A percentile compares a stretch with the other conserved stretches of the same genome.
Evolutionary conservation across 2,329 filamentous ascomycete genomes (phyloP).

Genomic region (Aaosphaeria arxii): DNA sequence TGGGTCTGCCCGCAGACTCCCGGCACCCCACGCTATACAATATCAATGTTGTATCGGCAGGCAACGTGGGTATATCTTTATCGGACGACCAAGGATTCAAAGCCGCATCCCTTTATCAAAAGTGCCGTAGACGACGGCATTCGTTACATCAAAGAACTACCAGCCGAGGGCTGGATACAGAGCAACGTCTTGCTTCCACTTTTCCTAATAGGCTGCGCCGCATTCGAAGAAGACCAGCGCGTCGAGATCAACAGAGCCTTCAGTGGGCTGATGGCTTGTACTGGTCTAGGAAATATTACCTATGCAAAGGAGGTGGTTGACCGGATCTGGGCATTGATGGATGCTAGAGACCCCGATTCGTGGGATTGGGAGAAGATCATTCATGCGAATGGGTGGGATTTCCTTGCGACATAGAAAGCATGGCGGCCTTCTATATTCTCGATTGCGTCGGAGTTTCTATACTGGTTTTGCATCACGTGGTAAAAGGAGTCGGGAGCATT

Average conservation of each 20-base stretch:
- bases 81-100: slow-evolving; percentile 58
- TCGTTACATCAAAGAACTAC: slow-evolving; percentile 53
- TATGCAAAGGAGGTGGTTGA: slow-evolving; percentile 56
- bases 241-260: slow-evolving; percentile 55
- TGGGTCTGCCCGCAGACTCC: slow-evolving; percentile 65
- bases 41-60: slow-evolving; percentile 60
- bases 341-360: slow-evolving; percentile 52
- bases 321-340: slow-evolving; percentile 60
- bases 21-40: slow-evolving; percentile 52
- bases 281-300: slow-evolving; percentile 57
- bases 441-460: too few species aligned
- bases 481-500: slow-evolving; percentile 1
- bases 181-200: slow-evolving; percentile 60
- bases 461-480: background rate
- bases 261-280: slow-evolving; percentile 53
- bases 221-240: slow-evolving; percentile 55
- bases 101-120: slow-evolving; percentile 54
- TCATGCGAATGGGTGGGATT: slow-evolving; percentile 57
- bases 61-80: slow-evolving; percentile 64
- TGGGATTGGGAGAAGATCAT: slow-evolving; percentile 66
- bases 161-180: slow-evolving; percentile 54
- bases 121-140: slow-evolving; percentile 59
- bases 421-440: background rate
- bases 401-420: slow-evolving; percentile 52
- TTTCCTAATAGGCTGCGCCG: slow-evolving; percentile 60